These are phyloP conservation scores for Planoprotostelium fungivorum DNA, from an alignment of 78 protist genomes.

Conservation along the genomic window DNA sequence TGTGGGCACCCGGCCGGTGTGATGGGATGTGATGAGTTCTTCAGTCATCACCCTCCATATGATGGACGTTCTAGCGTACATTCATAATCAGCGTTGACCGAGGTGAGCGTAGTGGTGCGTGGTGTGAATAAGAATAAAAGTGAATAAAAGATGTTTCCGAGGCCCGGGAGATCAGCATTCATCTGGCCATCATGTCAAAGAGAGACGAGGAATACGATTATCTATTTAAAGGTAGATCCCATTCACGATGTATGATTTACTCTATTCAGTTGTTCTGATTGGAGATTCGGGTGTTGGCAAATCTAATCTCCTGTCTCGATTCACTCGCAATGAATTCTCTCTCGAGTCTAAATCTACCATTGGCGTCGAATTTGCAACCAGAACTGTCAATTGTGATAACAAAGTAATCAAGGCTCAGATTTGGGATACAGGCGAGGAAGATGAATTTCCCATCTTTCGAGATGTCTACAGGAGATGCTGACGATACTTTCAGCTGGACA, in stretches of 20 bases:
- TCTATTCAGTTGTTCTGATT: slow-evolving; percentile 89
- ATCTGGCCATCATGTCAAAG: background rate
- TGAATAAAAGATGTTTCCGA: too few relatives aligned
- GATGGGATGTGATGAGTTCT: too few relatives aligned
- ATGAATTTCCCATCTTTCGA: too few relatives aligned
- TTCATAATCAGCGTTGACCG: too few relatives aligned
- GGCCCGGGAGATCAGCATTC: too few relatives aligned
- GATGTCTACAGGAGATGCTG: background rate
- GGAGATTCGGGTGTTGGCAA: slow-evolving; percentile 99
- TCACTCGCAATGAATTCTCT: slow-evolving; percentile 91
- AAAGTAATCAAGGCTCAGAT: slow-evolving; percentile 35
- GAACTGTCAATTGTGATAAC: slow-evolving; percentile 80
- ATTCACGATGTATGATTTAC: too few relatives aligned
- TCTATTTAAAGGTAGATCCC: slow-evolving; percentile 48
- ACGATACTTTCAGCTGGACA: slow-evolving; percentile 43
- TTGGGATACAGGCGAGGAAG: slow-evolving; percentile 79
- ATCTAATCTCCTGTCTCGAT: slow-evolving; percentile 79
- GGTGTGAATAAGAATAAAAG: too few relatives aligned
- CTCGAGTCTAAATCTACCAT: slow-evolving; percentile 96
- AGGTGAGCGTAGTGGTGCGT: too few relatives aligned
- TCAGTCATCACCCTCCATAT: too few relatives aligned
- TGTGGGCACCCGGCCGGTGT: too few relatives aligned
- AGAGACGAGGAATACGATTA: slow-evolving; percentile 64
- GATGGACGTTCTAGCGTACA: too few relatives aligned
- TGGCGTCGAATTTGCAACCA: slow-evolving; percentile 99